Evolutionary conservation across 1,284 basidiomycete species (phyloP).

Genomic region (Tylopilus orsonianus): DNA sequence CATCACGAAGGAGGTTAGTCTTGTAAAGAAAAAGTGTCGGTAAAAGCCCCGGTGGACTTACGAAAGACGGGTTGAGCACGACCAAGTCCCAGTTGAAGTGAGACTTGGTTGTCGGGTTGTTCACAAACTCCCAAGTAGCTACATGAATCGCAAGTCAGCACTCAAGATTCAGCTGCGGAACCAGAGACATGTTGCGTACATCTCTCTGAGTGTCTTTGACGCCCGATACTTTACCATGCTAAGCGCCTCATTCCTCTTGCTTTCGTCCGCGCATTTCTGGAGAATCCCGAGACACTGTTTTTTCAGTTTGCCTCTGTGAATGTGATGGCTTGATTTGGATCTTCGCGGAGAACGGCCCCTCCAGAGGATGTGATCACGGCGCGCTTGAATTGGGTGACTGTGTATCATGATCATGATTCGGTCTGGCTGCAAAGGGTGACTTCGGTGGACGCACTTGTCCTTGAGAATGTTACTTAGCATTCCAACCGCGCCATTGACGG

Average conservation of each 20-base stretch:
- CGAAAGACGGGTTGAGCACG: constrained; percentile 57
- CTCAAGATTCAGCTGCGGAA: background rate
- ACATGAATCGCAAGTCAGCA: background rate
- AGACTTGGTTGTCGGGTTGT: constrained; percentile 45
- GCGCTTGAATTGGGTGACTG: constrained; percentile 49
- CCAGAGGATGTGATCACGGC: constrained; percentile 66
- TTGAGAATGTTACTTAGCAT: no score
- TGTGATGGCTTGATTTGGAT: constrained; percentile 19
- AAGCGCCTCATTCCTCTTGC: constrained; percentile 42
- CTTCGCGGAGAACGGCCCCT: constrained; percentile 45
- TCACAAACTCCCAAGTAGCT: constrained; percentile 59
- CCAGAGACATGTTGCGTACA: constrained; percentile 30
- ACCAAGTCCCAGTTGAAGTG: constrained; percentile 52
- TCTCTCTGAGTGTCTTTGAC: constrained; percentile 66
- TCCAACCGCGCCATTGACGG: no score
- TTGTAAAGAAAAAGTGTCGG: background rate
- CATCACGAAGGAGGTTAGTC: background rate
- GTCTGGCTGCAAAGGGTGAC: background rate
- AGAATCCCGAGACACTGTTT: constrained; percentile 50
- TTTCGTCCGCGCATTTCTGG: constrained; percentile 53
- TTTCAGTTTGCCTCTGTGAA: constrained; percentile 64
- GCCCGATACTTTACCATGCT: constrained; percentile 50
- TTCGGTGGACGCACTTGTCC: no score
- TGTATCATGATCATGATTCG: constrained; percentile 12
- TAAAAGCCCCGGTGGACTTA: constrained; percentile 28